Base-by-base conservation (phyloP, 2,329 filamentous ascomycete genomes). In the Aspergillaceae sp. region DNA sequence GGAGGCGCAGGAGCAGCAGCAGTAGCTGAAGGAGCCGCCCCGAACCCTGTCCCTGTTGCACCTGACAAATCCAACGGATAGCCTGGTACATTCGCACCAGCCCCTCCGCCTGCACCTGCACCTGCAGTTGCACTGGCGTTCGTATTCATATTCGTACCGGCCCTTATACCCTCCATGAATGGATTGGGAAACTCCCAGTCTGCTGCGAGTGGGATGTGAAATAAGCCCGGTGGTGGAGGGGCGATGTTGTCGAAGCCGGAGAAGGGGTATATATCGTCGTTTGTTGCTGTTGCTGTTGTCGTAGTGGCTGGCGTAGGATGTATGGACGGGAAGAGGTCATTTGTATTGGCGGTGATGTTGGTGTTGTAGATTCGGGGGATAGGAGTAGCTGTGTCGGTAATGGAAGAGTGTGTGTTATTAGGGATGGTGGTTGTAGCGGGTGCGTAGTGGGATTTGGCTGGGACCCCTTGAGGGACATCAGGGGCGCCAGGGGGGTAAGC, bases 151-250 rank as follows among this genome's bases (percentile, higher is more conserved):
- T 19, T 44, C 11, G 27, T 41, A 43, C n/a, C 8, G n/a, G 32
- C 46, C 30, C 6, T 8, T 10, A 64, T 49, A 9, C 54, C 56
- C 5, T 50, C 44, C 36, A 60, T 56, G 34, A 60, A 49, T 8
- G 62, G 57, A 6, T 53, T 51, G 19, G 57, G 53, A 33, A 61
- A 52, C 46, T 83, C 86, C 88, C 88, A 94, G 60, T 96, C 89
- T 11, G 94, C 75, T 5, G 86, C 88, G 78, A 94, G 88, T 0
- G 90, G 89, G 74, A 95, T 80, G 63, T 89, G 84, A 80, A 91
- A 97, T 32, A 96, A 68, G 64, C 95, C 89, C 53, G 60, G 59
- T 10, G 48, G 47, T 41, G 58, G 48, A 29, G 33, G 19, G 36
- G 27, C 36, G 19, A 38, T 8, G 8, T 26, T 26, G 36, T 38